These are phyloP conservation scores for Colletotrichum ledebouriae DNA, from an alignment of 2,329 filamentous ascomycete genomes.

Conservation along the genomic window DNA sequence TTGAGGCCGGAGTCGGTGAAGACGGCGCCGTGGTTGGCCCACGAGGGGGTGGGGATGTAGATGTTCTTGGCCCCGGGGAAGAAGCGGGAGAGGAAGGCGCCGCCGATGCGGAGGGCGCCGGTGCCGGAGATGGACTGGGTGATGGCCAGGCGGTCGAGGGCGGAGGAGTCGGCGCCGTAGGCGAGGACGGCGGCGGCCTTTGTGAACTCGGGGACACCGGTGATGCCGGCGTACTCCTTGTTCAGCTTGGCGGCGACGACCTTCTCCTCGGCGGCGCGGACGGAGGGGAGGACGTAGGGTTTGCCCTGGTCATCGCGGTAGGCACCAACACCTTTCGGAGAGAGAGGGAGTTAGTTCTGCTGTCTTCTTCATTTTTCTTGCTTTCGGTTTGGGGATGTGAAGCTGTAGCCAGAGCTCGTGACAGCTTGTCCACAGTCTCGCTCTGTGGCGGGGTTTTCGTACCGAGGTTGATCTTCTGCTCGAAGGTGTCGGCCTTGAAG, in stretches of 20 bases:
- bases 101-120: conserved; percentile 93
- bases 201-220: conserved; percentile 94
- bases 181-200: conserved; percentile 91
- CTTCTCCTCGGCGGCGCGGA: conserved; percentile 89
- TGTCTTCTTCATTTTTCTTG: neutral
- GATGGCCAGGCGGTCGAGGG: conserved; percentile 85
- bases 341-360: neutral
- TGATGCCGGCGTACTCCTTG: conserved; percentile 99
- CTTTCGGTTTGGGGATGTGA: too few species aligned
- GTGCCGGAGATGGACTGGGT: conserved; percentile 99
- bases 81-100: conserved; percentile 91
- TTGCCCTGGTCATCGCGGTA: conserved; percentile 99
- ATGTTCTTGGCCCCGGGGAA: conserved; percentile 94
- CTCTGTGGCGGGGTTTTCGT: conserved; percentile 49
- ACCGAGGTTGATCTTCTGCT: conserved; percentile 98
- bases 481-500: conserved; percentile 95
- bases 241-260: conserved; percentile 83
- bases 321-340: conserved; percentile 82
- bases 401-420: conserved; percentile 22
- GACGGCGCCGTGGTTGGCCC: conserved; percentile 98
- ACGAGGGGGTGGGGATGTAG: conserved; percentile 95
- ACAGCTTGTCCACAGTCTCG: conserved; percentile 21
- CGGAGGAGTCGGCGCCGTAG: conserved; percentile 84
- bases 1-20: conserved; percentile 93
- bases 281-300: conserved; percentile 96